Evolutionary conservation across 2,329 filamentous ascomycete genomes (phyloP).

Genomic region (Phyllosticta ampelicida): DNA sequence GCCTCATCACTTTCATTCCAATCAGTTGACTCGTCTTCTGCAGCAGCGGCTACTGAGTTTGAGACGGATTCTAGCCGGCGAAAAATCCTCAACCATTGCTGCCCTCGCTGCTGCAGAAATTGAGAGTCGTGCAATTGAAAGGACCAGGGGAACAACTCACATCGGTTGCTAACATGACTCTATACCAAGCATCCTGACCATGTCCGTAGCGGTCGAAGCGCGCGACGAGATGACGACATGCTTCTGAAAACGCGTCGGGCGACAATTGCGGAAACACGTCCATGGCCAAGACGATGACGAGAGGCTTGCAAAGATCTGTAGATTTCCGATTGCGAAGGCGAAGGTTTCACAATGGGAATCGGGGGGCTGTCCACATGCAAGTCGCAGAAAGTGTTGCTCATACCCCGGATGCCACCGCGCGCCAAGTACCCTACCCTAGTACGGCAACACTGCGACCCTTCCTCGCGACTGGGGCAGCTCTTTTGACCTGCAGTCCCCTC

Average conservation of each 20-base stretch:
- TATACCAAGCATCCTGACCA: conserved; percentile 18
- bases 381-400: not conserved
- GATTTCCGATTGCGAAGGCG: not conserved
- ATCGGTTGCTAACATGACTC: conserved; percentile 9
- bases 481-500: not conserved
- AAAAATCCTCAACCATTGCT: conserved; percentile 1
- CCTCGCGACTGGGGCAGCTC: not conserved
- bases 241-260: conserved; percentile 19
- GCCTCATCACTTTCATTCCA: conserved; percentile 7
- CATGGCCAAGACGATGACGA: not conserved
- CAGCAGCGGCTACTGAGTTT: not conserved
- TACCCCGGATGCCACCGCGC: not conserved
- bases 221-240: conserved; percentile 16
- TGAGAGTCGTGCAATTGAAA: not conserved
- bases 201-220: conserved; percentile 13
- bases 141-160: not conserved
- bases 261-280: conserved; percentile 21
- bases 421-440: not conserved
- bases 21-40: not conserved
- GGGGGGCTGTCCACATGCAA: not conserved
- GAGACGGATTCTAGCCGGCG: not conserved
- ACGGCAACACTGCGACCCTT: not conserved
- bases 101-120: not conserved
- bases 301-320: too few species aligned
- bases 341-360: not conserved